A percentile compares a stretch with the other conserved stretches of the same genome.
Conservation (phyloP, 164 flowering plant genomes). For the Umbellularia californica region DNA sequence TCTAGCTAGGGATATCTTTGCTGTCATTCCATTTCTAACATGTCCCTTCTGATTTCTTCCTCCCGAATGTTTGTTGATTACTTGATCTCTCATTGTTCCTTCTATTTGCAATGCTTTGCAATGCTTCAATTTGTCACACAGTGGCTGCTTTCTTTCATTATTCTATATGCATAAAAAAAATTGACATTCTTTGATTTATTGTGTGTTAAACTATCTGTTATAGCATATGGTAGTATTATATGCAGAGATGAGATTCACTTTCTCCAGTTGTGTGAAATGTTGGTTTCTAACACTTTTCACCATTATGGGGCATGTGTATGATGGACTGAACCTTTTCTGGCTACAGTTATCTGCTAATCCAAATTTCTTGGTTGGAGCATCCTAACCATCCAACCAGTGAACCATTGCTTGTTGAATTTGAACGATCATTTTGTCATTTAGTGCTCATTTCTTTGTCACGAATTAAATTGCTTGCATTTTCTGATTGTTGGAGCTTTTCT, state of each 20-base stretch:
- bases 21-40: no score
- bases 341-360: not conserved
- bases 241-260: not conserved
- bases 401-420: not conserved
- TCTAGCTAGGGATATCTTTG: no score
- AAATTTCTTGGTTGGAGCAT: not conserved
- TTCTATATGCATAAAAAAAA: no score
- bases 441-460: not conserved
- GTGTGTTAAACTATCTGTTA: no score
- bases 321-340: not conserved
- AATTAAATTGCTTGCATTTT: no score
- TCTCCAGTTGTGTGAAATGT: not conserved
- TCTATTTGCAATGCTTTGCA: no score
- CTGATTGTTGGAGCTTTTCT: not conserved
- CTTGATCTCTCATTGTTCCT: no score
- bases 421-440: not conserved
- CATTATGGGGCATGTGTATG: not conserved
- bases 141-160: no score
- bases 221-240: not conserved
- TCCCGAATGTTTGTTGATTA: no score
- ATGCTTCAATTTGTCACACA: no score
- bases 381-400: not conserved
- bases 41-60: no score
- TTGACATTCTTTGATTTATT: no score
- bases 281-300: not conserved